phyloP scores from a whole-genome alignment of 257 asterid species.

The Solanum acaule region DNA sequence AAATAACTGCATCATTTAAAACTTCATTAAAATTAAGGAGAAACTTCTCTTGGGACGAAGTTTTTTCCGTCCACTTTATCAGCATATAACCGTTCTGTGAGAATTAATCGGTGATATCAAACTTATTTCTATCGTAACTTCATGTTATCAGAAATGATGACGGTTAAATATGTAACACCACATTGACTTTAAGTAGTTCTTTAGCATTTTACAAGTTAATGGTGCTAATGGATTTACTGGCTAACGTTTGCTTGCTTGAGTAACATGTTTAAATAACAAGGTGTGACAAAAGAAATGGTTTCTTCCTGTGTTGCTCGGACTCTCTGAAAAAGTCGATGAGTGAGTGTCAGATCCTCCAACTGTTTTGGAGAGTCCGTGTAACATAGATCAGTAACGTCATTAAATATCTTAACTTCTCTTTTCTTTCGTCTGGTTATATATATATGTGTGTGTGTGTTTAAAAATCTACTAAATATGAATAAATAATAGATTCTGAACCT shows the following conservation, averaged over 20 bases:
- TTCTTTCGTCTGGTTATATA: background rate
- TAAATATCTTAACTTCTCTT: background rate
- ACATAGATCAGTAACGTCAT: background rate
- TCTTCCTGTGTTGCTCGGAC: background rate
- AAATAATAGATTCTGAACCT: background rate
- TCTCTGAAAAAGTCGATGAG: background rate
- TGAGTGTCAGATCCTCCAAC: background rate
- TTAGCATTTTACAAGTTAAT: background rate
- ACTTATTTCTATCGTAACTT: too few species aligned
- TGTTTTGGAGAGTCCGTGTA: background rate
- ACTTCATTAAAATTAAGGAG: background rate
- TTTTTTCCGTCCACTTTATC: background rate
- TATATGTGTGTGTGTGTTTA: too few species aligned
- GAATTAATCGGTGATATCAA: background rate
- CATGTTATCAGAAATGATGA: too few species aligned
- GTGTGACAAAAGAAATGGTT: background rate
- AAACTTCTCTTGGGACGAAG: background rate
- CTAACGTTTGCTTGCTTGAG: background rate
- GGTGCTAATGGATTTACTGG: background rate
- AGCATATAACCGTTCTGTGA: background rate
- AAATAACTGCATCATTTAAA: background rate
- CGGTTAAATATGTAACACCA: background rate
- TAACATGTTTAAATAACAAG: background rate
- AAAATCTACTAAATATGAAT: too few species aligned
- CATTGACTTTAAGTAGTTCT: background rate